phyloP scores from a whole-genome alignment of 1,284 basidiomycete species.

The Sanghuangporus weigelae region DNA sequence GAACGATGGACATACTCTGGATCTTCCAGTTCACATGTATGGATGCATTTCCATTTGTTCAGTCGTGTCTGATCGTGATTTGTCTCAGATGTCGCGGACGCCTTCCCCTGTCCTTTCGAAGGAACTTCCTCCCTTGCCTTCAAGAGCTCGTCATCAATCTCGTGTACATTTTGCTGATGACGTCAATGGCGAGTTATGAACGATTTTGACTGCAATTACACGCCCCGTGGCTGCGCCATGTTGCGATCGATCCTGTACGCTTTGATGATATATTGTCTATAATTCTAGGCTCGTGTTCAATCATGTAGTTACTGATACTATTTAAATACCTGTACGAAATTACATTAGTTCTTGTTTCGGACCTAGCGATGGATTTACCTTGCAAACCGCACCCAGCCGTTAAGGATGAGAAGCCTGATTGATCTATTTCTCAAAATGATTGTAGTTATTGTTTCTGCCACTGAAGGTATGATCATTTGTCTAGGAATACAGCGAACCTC shows the following conservation, averaged over 20 bases:
- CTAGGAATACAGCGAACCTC: slow-evolving; percentile 40
- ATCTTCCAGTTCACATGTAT: neutral
- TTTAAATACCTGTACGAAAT: neutral
- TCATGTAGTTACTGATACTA: neutral
- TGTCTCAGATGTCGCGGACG: neutral
- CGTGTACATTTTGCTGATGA: slow-evolving; percentile 13
- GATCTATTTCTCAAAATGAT: neutral
- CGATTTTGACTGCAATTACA: neutral
- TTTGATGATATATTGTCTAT: neutral
- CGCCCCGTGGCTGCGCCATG: neutral
- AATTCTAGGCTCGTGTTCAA: neutral
- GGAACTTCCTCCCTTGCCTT: slow-evolving; percentile 10
- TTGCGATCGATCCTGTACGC: neutral
- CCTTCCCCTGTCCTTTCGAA: neutral
- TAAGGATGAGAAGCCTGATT: neutral
- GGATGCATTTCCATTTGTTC: neutral
- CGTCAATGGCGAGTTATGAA: neutral
- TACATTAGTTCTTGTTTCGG: too few relatives aligned
- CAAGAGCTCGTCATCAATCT: neutral
- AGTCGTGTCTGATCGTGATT: neutral
- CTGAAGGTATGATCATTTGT: neutral
- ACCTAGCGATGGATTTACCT: too few relatives aligned
- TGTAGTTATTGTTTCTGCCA: neutral
- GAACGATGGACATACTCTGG: neutral
- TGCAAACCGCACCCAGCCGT: too few relatives aligned